Base-by-base conservation (phyloP, 2,329 filamentous ascomycete genomes). In the Cladosporium velox region DNA sequence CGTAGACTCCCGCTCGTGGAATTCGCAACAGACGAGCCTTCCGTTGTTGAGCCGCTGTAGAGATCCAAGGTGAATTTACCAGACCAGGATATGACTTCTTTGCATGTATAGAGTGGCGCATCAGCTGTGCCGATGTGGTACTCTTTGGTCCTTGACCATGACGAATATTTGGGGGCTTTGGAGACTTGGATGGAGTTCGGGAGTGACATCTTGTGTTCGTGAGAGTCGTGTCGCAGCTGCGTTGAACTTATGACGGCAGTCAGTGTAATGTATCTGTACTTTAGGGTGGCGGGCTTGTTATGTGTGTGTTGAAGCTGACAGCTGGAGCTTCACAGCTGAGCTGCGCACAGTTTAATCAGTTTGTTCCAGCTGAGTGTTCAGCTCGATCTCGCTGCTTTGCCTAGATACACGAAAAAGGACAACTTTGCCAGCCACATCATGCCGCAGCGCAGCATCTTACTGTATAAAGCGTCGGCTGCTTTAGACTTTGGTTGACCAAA, bases 31-130 rank as follows among this genome's bases (percentile, higher is more conserved):
- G 34, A 47, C 7, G 34, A 10, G 24, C 38, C 38, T 2, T 59
- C 57, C 15, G 34, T 21, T 3, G 38, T 38, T 7, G 57, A 32
- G 24, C 57, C 35, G 15, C 11, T 59, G 38, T 59, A 28, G 14
- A 59, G 38, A n/a, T 28, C 18, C 26, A 59, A 30, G 21, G 35
- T 44, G 57, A 59, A 44, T 32, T 59, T 59, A 14, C 57, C 57
- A 11, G 57, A 28, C 57, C 57, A 59, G 24, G 57, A 41, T 11
- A 59, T 15, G 14, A n/a, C 28, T 59, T 59, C 57, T n/a, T 59
- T 44, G 57, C 21, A 41, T 2, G 57, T 47, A 26, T 44, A 59
- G 30, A 47, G 38, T 18, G 34, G 24, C 15, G 57, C n/a, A 21
- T 44, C 34, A 15, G 24, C 2, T 10, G 14, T 47, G 21, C 57